Percentiles rank a stretch among this genome's conserved stretches.
phyloP scores from a whole-genome alignment of 106 monocot species.

The Phalaenopsis equestris region DNA sequence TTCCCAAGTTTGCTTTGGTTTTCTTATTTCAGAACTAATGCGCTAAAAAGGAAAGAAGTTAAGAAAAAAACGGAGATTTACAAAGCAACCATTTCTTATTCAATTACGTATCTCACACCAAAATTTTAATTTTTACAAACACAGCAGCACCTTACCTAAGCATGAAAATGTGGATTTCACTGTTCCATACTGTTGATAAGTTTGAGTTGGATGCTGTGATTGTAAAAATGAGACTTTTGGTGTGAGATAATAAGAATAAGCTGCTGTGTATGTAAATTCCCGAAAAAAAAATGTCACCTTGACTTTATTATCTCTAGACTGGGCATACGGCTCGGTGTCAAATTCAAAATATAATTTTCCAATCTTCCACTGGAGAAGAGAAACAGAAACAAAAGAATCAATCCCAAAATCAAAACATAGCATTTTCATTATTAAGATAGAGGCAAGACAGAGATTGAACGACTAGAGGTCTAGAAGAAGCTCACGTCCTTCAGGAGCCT shows the following conservation, averaged over 20 bases:
- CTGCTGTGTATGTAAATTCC: too few species aligned
- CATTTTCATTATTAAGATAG: background rate
- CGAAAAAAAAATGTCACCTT: constrained; percentile 27
- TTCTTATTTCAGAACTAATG: background rate
- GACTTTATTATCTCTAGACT: constrained; percentile 38
- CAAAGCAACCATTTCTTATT: too few species aligned
- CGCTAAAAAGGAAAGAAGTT: too few species aligned
- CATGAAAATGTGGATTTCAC: too few species aligned
- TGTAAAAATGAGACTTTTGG: too few species aligned
- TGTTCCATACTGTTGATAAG: too few species aligned
- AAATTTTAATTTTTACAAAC: too few species aligned
- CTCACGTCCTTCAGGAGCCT: constrained; percentile 50
- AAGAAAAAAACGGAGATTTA: too few species aligned
- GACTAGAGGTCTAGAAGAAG: background rate
- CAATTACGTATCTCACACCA: too few species aligned
- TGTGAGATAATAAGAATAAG: too few species aligned
- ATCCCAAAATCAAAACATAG: background rate
- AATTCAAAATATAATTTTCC: constrained; percentile 70
- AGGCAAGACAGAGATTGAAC: background rate
- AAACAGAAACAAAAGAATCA: background rate
- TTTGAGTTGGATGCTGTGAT: too few species aligned
- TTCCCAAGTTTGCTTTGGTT: background rate
- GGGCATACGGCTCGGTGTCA: constrained; percentile 74
- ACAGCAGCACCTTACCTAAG: too few species aligned
- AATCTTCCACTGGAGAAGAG: constrained; percentile 58